Base-by-base conservation (phyloP, 1,284 basidiomycete species). In the Cutaneotrichosporon mucoides region DNA sequence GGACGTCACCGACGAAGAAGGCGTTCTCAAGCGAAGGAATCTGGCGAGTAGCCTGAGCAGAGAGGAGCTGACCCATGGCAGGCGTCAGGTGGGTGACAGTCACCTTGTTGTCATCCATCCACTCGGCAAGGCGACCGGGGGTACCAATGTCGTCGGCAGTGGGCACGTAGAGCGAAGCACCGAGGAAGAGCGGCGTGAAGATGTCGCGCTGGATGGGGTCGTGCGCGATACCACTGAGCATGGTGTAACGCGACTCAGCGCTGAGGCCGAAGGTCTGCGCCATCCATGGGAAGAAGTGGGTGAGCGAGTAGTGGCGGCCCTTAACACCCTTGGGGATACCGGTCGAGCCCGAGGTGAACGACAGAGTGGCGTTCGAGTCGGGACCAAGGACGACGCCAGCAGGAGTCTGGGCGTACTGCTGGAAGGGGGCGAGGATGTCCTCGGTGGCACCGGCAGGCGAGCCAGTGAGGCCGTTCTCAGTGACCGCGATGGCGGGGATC, bases 281-380 rank as follows among this genome's bases (percentile, higher is more conserved):
- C 96, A 99, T 99, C 96, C 96, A 99, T 3, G 95, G 95, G 86
- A 99, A 99, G 84, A 99, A 99, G 78, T 99, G 96, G 0, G 96
- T 99, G 66, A 99, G 81, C 67, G 89, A 92, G 79, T 90, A 97
- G 77, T 99, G 96, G 49, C 96, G 82, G 0, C 96, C 96, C 69
- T 86, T 86, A 50, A 99, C 95, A 46, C 96, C 96, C 81, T 99
- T 99, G 2, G 96, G 96, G 56, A 99, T 94, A 51, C 96, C 96
- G 0, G 96, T 99, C 66, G 91, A 95, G 53, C 96, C 96, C 65
- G 90, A 95, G 1, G 96, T 99, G 80, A 99, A 99, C 0, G 90
- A 93, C 15, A 99, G 81, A 0, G 96, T 99, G 0, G 90, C 96
- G 38, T 96, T 82, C 64, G 90, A 95, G 75, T 99, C 96, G 2